Conservation (phyloP, 305 asterid genomes). For the Fraxinus dipetala region DNA sequence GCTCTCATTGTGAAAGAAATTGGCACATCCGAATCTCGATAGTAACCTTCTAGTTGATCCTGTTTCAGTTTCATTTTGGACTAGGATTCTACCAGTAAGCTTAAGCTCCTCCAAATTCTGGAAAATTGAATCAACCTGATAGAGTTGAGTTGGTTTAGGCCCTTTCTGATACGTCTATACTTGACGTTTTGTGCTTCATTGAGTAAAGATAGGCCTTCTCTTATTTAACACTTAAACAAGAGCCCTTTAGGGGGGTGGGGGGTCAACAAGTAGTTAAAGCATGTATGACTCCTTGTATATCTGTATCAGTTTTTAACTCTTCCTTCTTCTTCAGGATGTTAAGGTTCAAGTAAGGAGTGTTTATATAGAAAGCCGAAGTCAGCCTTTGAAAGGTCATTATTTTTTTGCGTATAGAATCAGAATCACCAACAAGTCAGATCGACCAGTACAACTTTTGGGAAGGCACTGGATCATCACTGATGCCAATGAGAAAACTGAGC, state of each 20-base stretch:
- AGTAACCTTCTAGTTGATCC: constrained; percentile 34
- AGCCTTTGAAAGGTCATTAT: constrained; percentile 71
- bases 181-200: neutral
- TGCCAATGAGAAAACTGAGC: constrained; percentile 67
- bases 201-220: neutral
- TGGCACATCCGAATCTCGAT: constrained; percentile 38
- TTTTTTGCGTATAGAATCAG: constrained; percentile 79
- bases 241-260: neutral
- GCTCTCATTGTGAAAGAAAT: constrained; percentile 36
- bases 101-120: constrained; percentile 26
- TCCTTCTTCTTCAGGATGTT: constrained; percentile 48
- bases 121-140: neutral
- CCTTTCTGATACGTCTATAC: neutral
- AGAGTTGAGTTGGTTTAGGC: neutral
- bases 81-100: constrained; percentile 41
- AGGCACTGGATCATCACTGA: constrained; percentile 90
- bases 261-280: neutral
- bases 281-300: neutral
- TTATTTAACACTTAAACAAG: neutral
- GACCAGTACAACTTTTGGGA: constrained; percentile 84
- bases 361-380: constrained; percentile 72
- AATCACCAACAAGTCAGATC: constrained; percentile 74
- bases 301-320: neutral
- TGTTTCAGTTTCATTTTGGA: constrained; percentile 34
- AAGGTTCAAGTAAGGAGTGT: constrained; percentile 89